Evolutionary conservation across 2,329 filamentous ascomycete species (phyloP), one percentile per base, ranked within the genome.

Genomic region (Colletotrichum navitas): DNA sequence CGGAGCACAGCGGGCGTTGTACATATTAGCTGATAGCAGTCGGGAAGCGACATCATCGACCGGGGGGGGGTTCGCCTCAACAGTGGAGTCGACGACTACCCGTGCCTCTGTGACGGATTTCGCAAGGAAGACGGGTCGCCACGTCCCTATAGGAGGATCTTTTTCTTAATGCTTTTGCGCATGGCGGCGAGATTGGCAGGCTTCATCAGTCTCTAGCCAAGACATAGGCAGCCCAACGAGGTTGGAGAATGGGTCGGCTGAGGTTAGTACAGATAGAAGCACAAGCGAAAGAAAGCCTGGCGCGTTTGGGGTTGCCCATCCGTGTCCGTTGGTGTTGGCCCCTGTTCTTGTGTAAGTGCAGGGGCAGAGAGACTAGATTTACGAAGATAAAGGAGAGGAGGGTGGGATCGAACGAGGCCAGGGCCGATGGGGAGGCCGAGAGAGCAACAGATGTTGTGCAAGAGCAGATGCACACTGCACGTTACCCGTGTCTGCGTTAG

Each of bases 1-100:
- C 18, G 43, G 18, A 43, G 47, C 47, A 58, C 43, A 61, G 49
- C 63, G 63, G 67, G 45, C 63, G 63, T 49, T 26, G 47, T 21
- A 43, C 5, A 39, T 12, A 8, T 24, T 29, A 39, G 54, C 43
- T 54, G 26, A 43, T 45, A 36, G 52, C 56, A 66, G 55, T n/a
- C 24, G 34, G 45, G 51, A 24, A 59, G 68, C 65, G 65, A 71
- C 64, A 71, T 68, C 51, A 71, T 68, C 65, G 59, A 63, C 59
- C 68, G 63, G 65, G 68, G 41, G 39, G 39, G 39, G 68, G 68
- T 54, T 63, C 51, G 58, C 52, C 18, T 60, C 49, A 47, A 63
- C 43, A 63, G 68, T 71, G 68, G 68, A 63, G 68, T 71, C 68
- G 52, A 62, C 51, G 58, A 45, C 58, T 65, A 68, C 64, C 45